Conservation (phyloP, 371 early-diverging fungal genomes). For the Mortierella sp. region DNA sequence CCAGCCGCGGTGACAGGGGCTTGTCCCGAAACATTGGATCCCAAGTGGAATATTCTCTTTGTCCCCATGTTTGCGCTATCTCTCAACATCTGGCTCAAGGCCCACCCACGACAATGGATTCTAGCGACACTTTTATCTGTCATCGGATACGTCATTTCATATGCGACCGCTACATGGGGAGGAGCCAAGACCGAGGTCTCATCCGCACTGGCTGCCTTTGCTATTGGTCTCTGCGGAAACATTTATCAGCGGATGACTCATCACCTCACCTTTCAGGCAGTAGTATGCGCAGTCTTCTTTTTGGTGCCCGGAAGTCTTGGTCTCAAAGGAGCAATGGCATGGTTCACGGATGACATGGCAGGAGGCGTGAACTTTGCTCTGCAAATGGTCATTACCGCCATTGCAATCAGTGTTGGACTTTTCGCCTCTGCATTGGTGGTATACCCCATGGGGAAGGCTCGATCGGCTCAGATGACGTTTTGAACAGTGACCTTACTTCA, state of each 20-base stretch:
- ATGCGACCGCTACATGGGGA: slow-evolving; percentile 24
- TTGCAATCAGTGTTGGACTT: slow-evolving; percentile 69
- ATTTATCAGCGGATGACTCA: slow-evolving; percentile 65
- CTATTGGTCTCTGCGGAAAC: slow-evolving; percentile 69
- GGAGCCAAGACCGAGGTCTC: slow-evolving; percentile 54
- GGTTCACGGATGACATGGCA: slow-evolving; percentile 57
- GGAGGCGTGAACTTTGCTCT: slow-evolving; percentile 64
- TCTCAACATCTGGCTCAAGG: slow-evolving; percentile 55
- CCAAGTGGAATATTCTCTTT: slow-evolving; percentile 53
- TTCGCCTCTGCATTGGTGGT: slow-evolving; percentile 68
- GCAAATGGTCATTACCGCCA: slow-evolving; percentile 62
- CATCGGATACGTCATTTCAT: slow-evolving; percentile 42
- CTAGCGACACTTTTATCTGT: slow-evolving; percentile 41
- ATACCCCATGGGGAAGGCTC: slow-evolving; percentile 69
- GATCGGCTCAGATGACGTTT: slow-evolving; percentile 69
- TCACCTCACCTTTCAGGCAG: slow-evolving; percentile 67
- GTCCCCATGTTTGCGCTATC: slow-evolving; percentile 53
- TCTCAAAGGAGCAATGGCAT: slow-evolving; percentile 54
- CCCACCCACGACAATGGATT: slow-evolving; percentile 55
- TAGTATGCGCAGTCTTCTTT: slow-evolving; percentile 68
- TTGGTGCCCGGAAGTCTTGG: slow-evolving; percentile 71
- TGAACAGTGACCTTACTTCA: slow-evolving; percentile 3
- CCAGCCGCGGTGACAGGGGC: slow-evolving; percentile 27
- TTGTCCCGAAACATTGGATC: slow-evolving; percentile 26
- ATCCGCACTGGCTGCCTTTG: slow-evolving; percentile 67